Percentiles rank a stretch among this genome's conserved stretches.
phyloP scores from a whole-genome alignment of 139 green algal genomes.

The Micractinium conductrix region DNA sequence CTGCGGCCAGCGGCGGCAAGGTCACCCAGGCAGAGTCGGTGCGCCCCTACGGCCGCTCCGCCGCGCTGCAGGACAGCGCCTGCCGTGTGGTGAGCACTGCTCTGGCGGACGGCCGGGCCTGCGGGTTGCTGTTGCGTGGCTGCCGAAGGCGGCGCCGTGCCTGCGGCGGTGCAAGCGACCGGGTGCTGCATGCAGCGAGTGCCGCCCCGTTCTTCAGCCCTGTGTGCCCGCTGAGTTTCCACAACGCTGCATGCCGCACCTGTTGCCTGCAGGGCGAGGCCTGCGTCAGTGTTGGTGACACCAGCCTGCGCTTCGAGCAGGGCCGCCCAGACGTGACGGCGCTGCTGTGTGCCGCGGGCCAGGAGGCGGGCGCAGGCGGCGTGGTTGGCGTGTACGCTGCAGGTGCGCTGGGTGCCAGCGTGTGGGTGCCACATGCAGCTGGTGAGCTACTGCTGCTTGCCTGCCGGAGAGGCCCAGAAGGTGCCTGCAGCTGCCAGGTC shows the following conservation, averaged over 20 bases:
- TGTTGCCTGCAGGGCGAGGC: neutral
- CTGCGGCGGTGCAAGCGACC: neutral
- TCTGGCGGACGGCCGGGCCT: neutral
- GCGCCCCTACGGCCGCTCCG: neutral
- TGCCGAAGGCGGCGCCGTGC: neutral
- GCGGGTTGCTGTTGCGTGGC: neutral
- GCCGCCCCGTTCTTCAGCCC: neutral
- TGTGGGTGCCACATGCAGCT: too few relatives aligned
- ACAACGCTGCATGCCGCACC: neutral
- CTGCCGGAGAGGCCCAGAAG: too few relatives aligned
- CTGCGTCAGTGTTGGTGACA: neutral
- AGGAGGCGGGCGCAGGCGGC: neutral
- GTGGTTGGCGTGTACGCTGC: conserved; percentile 6
- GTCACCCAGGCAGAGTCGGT: neutral
- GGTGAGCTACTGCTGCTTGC: too few relatives aligned
- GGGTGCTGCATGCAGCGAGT: neutral
- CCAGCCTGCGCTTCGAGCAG: neutral
- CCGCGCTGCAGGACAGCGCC: neutral
- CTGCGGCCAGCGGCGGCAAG: neutral
- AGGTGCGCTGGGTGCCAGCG: neutral
- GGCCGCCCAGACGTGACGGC: neutral
- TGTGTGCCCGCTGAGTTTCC: neutral
- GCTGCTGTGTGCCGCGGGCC: neutral
- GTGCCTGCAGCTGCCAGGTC: too few relatives aligned
- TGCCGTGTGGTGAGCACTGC: neutral